phyloP scores from a whole-genome alignment of 1,284 basidiomycete genomes.

The Ceratobasidium sp. region DNA sequence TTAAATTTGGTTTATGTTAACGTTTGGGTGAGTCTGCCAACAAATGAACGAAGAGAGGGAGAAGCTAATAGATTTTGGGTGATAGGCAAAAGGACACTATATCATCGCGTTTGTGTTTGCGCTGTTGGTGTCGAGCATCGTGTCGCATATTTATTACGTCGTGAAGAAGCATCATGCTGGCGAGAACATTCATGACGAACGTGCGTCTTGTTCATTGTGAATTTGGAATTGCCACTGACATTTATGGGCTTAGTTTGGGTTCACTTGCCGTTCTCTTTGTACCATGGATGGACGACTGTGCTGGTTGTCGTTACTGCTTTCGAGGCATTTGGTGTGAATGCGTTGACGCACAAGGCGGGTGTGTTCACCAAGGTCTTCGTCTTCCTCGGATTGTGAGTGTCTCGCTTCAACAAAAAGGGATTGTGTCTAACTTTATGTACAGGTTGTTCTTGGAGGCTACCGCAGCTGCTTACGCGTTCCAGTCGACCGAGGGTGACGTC shows the following conservation, averaged over 20 bases:
- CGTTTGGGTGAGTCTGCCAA: slow-evolving; percentile 66
- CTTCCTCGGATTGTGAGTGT: slow-evolving; percentile 80
- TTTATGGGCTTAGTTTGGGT: slow-evolving; percentile 62
- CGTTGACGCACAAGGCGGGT: slow-evolving; percentile 71
- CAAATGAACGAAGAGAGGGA: background rate
- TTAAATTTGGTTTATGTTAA: slow-evolving; percentile 89
- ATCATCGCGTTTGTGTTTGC: slow-evolving; percentile 85
- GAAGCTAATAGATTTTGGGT: background rate
- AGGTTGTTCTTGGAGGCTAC: slow-evolving; percentile 95
- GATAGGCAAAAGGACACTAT: slow-evolving; percentile 63
- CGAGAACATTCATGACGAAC: slow-evolving; percentile 73
- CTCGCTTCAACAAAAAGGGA: background rate
- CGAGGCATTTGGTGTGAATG: slow-evolving; percentile 89
- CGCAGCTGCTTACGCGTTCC: slow-evolving; percentile 90
- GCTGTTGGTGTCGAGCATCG: slow-evolving; percentile 82
- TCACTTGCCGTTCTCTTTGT: slow-evolving; percentile 90
- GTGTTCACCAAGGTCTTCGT: slow-evolving; percentile 94
- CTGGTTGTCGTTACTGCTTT: slow-evolving; percentile 89
- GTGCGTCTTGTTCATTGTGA: slow-evolving; percentile 49
- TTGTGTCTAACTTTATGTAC: slow-evolving; percentile 40
- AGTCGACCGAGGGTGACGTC: slow-evolving; percentile 88
- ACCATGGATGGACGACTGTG: slow-evolving; percentile 95
- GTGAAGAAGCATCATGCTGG: slow-evolving; percentile 86
- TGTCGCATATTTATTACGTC: slow-evolving; percentile 92
- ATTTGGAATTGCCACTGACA: background rate